Evolutionary conservation across 2,329 filamentous ascomycete species (phyloP), one percentile per base, ranked within the genome.

Genomic region (Colletotrichum nymphaeae): DNA sequence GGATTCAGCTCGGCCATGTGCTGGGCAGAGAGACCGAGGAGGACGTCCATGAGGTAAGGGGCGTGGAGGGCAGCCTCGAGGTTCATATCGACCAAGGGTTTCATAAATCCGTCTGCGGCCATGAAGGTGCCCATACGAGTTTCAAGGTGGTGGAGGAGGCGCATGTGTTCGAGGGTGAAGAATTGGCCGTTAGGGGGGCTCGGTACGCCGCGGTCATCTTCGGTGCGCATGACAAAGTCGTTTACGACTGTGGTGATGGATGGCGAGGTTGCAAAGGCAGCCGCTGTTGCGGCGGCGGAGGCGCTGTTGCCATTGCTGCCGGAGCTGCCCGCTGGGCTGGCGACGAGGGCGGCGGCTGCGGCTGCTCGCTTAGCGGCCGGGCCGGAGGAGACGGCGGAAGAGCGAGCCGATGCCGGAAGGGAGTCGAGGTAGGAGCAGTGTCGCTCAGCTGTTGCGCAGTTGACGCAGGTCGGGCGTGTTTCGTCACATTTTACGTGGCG

Each of bases 401-500:
- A 46, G 14, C 57, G 56, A 56, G 60, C 46, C 35, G 60, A 66
- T 3, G 74, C 37, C 8, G 75, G 58, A 16, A 72, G 62, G 26
- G 37, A 72, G 42, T 70, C 63, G 56, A 76, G 65, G 62, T 75
- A 86, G 0, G 81, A 81, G 70, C 84, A 86, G 7, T 73, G 69
- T 7, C 81, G 78, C 63, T 83, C 79, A 53, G 81, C 81, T 56
- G 81, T 80, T 24, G 78, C 76, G 75, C 84, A 86, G 71, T 85
- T 84, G 57, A 79, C 80, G 72, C 85, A 86, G 1, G 79, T 70
- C 1, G 85, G 85, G 4, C 80, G 80, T 8, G 74, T 79, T 76
- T 86, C 84, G 67, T 86, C 85, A 77, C 85, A 86, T 46, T 83
- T 84, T 67, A 84, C 83, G 57, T 85, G 83, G 1, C 83, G 79